Conservation (phyloP, 192 early-diverging fungal genomes). For the Podochytrium sp. region DNA sequence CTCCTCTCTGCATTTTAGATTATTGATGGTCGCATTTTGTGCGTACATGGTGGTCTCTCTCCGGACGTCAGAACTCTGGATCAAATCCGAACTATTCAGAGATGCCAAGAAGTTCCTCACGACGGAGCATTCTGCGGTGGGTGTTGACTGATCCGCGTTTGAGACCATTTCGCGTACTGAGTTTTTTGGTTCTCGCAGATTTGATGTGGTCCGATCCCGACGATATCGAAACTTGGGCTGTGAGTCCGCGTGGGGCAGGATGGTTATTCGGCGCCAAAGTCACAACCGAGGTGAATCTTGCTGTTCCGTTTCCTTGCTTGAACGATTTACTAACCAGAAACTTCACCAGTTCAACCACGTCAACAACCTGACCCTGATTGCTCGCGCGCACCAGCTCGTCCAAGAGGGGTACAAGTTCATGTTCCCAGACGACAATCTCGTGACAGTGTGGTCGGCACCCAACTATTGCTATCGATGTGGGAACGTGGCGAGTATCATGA, state of each 20-base stretch:
- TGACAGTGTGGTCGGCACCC: constrained; percentile 92
- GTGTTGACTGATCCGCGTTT: not conserved
- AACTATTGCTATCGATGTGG: constrained; percentile 71
- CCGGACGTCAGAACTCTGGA: constrained; percentile 92
- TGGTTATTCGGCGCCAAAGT: constrained; percentile 96
- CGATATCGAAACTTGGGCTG: constrained; percentile 90
- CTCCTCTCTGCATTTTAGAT: constrained; percentile 61
- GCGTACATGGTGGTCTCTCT: constrained; percentile 92
- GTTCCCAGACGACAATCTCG: constrained; percentile 89
- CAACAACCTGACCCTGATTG: constrained; percentile 87
- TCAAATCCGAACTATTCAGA: constrained; percentile 92
- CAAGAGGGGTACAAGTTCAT: constrained; percentile 98
- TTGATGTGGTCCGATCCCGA: constrained; percentile 97
- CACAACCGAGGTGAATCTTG: constrained; percentile 75
- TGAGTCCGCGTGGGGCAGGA: constrained; percentile 90
- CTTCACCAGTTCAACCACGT: constrained; percentile 81
- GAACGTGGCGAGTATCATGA: constrained; percentile 67
- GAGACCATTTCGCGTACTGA: not conserved
- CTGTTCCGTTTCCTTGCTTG: not conserved
- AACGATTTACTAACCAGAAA: not conserved
- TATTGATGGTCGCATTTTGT: constrained; percentile 90
- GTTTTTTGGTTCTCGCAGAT: constrained; percentile 58
- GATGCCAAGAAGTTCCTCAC: constrained; percentile 94
- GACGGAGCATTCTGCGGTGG: constrained; percentile 89
- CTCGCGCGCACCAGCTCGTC: constrained; percentile 95